phyloP scores from a whole-genome alignment of 1,284 basidiomycete species.

The Xerocomus amazonicus region DNA sequence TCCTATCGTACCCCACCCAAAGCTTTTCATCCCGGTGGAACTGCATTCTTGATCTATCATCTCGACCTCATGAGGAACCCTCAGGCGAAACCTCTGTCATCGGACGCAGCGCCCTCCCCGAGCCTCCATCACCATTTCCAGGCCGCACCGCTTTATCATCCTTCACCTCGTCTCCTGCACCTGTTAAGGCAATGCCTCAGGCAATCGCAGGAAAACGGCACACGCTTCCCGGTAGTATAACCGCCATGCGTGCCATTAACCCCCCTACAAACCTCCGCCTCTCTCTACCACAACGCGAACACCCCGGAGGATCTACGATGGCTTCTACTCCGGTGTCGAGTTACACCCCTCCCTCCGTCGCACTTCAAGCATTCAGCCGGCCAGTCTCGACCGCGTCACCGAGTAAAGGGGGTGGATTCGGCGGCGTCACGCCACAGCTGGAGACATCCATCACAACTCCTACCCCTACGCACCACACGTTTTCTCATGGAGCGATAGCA shows the following conservation, averaged over 20 bases:
- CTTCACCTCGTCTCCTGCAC: constrained; percentile 18
- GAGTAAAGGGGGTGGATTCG: constrained; percentile 1
- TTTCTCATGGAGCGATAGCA: constrained; percentile 45
- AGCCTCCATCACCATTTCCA: constrained; percentile 74
- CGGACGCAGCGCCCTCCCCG: constrained; percentile 55
- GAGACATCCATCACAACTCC: constrained; percentile 38
- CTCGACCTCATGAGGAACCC: constrained; percentile 32
- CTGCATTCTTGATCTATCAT: constrained; percentile 75
- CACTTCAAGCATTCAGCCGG: constrained; percentile 39
- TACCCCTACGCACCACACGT: constrained; percentile 72
- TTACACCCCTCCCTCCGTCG: constrained; percentile 39
- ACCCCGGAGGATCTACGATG: constrained; percentile 16
- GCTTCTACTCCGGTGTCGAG: constrained; percentile 3
- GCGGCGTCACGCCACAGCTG: not conserved
- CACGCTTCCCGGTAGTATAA: constrained; percentile 41
- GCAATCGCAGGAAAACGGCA: constrained; percentile 59
- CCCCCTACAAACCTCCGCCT: constrained; percentile 33
- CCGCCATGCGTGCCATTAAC: constrained; percentile 39
- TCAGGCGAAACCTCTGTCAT: constrained; percentile 21
- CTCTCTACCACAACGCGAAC: constrained; percentile 32
- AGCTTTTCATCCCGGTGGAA: constrained; percentile 85
- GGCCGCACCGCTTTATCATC: constrained; percentile 31
- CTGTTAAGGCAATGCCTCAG: constrained; percentile 26
- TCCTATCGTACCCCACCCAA: constrained; percentile 56
- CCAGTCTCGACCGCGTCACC: constrained; percentile 38